Evolutionary conservation across 2,329 filamentous ascomycete species (phyloP), one percentile per base, ranked within the genome.

Genomic region (Ophiostoma tasmaniense): DNA sequence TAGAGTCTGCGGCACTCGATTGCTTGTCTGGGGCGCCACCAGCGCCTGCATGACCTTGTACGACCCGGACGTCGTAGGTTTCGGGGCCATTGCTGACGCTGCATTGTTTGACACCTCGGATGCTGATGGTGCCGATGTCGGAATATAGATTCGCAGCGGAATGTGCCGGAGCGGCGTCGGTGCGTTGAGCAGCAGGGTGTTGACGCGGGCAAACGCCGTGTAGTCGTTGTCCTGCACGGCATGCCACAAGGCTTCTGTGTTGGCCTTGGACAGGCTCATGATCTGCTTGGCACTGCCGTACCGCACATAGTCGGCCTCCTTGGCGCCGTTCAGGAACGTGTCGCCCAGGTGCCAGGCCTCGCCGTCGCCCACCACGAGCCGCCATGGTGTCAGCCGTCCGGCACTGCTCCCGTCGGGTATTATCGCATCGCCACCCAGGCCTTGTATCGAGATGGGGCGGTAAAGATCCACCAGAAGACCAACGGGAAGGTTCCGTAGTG

Each of bases 231-330:
- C 86, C 77, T 89, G 84, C 59, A 96, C 91, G 11, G 91, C 85
- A 73, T 89, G 85, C 92, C 93, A 97, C 42, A 97, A 82, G 39
- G 89, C 86, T 8, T 89, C 91, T 17, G 91, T 95, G 77, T 96
- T 89, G 64, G 91, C 88, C 77, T 93, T 93, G 71, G 90, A 92
- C 75, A 97, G 81, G 68, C 88, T 89, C 92, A 97, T 96, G 75
- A 96, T 93, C 71, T 90, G 89, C 76, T 94, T 93, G 20, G 92
- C 92, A 68, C 90, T 95, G 62, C 93, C 92, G 73, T 95, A 94
- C 67, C 93, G 87, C 66, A 96, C 82, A 73, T 93, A 96, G 78
- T 97, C 93, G 37, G 93, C 93, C 80, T 89, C 87, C 76, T 89
- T 89, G 71, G 85, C 85, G 69, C 83, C 83, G 76, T 89, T 89